Base-by-base conservation (phyloP, 2,329 filamentous ascomycete genomes). In the Monosporascus sp. region DNA sequence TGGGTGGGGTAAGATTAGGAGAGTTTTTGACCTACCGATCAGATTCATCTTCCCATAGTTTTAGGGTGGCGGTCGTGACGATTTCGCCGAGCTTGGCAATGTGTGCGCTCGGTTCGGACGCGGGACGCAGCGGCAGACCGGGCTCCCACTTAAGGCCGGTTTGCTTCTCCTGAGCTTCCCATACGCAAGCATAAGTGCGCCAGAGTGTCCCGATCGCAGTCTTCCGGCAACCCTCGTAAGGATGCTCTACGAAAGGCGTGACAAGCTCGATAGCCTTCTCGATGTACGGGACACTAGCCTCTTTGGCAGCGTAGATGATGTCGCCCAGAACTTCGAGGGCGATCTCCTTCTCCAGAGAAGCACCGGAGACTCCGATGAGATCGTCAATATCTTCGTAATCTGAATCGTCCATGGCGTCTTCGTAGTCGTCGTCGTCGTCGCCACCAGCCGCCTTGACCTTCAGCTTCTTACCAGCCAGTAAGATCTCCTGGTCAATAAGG, bases 341-440 rank as follows among this genome's bases (percentile, higher is more conserved):
- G 63, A 97, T 95, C 74, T 99, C 94, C 75, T 97, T 97, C 79
- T 97, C 94, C 64, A 96, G 83, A 24, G 93, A 90, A 52, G 97
- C 83, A 50, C 91, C 90, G 25, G 90, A 95, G 57, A 95, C 89
- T 49, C 90, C 90, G 54, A 85, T 86, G 48, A 95, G 79, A 63
- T 91, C 89, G 63, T 91, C 88, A 82, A 89, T 91, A 56, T 91
- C 89, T 54, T 90, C 88, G 38, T 90, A 87, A 46, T 91, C 88
- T 3, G 85, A 83, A 25, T 66, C 84, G 37, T 83, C 84, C 51
- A 79, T 78, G 55, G 79, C 80, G 52, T 74, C 73, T 49, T 79
- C 75, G 11, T 35, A 35, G 9, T 35, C 31, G 31, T 35, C 31
- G 45, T 86, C 82, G 35, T 86, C 79, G 47, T 79, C 82, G 39